Evolutionary conservation across 768 basidiomycete genomes (phyloP), one percentile per base, ranked within the genome.

Genomic region (Mrakia frigida): DNA sequence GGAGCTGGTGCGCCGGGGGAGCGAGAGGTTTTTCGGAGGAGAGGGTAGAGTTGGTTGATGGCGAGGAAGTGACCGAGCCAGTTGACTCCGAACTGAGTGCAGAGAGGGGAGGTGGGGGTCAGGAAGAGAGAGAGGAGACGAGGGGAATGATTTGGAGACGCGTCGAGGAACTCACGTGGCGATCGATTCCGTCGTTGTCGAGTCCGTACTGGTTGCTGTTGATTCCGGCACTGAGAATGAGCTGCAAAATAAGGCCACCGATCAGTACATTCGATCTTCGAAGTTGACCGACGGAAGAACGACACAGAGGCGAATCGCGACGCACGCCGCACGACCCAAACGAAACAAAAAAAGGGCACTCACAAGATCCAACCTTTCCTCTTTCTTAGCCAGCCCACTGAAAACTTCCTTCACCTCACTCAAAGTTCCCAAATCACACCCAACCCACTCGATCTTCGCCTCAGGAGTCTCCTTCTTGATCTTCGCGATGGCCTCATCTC

Each of bases 31-130:
- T 82, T 82, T 52, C 83, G 81, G 33, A 86, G 76, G 37, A 85
- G 81, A 0, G 85, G 85, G 60, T 85, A 83, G 74, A 85, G 81
- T 35, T 82, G 85, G 80, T 86, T 86, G 81, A 85, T 82, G 78
- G 84, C 82, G 78, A 84, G 82, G 83, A 84, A 85, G 79, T 86
- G 84, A 0, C 84, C 84, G 67, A 86, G 82, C 70, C 83, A 82
- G 79, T 84, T 85, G 60, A 83, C 82, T 9, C 14, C 68, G 43
- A 75, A 59, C 33, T 53, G n/a, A 25, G n/a, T n/a, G n/a, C n/a
- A n/a, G 9, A 23, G 25, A 6, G 14, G 23, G 25, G 41, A 31
- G 28, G 4, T 7, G 6, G 11, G 60, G 11, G 60, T 16, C 5
- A 35, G 28, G 18, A 4, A 10, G 14, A 61, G 11, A 5, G 43